Evolutionary conservation across 2,329 filamentous ascomycete species (phyloP).

Genomic region (Paraconiothyrium sp.): DNA sequence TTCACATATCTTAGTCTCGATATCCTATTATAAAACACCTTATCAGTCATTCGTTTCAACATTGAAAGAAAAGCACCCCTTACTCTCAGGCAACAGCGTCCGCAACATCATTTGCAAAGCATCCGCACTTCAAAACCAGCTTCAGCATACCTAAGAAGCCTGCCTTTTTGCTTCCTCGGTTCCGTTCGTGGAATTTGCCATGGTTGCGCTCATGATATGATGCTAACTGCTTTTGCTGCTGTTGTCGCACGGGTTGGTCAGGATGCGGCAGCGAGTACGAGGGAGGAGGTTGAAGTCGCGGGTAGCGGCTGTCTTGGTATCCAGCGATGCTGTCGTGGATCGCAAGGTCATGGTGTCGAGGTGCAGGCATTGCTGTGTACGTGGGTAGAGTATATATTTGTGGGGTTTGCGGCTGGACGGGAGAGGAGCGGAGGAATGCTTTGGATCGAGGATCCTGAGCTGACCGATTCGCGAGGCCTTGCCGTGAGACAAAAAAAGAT

Average conservation of each 20-base stretch:
- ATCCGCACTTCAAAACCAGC: background rate
- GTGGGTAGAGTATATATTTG: too few relatives aligned
- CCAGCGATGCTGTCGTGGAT: background rate
- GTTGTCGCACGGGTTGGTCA: background rate
- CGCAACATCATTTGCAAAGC: background rate
- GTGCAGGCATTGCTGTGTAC: background rate
- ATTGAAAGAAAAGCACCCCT: background rate
- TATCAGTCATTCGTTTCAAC: too few relatives aligned
- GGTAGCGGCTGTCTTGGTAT: background rate
- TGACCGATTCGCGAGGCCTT: background rate
- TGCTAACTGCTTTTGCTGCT: background rate
- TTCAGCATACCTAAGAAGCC: background rate
- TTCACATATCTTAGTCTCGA: too few relatives aligned
- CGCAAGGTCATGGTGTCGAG: background rate
- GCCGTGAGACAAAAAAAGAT: background rate
- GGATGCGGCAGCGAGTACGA: background rate
- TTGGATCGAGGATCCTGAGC: too few relatives aligned
- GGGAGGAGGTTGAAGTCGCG: background rate
- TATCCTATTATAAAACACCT: too few relatives aligned
- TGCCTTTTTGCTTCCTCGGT: background rate
- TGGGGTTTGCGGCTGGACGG: too few relatives aligned
- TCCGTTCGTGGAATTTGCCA: background rate
- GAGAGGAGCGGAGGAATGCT: too few relatives aligned
- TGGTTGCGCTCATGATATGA: background rate
- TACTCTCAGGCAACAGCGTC: background rate